Percentiles rank a stretch among this genome's conserved stretches.
Conservation (phyloP, 306 rosid species). For the Trifolium subterraneum region DNA sequence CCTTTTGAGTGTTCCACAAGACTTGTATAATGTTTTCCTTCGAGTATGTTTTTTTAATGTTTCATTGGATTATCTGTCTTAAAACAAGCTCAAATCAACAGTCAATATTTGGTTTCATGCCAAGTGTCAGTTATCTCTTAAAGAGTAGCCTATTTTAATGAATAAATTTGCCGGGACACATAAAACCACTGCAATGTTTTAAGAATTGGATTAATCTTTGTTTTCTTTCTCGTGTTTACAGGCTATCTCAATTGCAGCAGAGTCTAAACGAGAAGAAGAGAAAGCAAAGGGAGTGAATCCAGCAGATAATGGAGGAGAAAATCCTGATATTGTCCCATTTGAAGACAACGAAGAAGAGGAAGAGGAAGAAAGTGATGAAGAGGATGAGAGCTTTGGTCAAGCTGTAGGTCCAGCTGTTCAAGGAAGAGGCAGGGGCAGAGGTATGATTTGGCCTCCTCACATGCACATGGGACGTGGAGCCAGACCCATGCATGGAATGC, state of each 20-base stretch:
- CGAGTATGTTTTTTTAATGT: background rate
- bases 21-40: slow-evolving; percentile 14
- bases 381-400: slow-evolving; percentile 84
- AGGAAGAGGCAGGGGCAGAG: slow-evolving; percentile 97
- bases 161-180: slow-evolving; percentile 10
- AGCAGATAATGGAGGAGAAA: slow-evolving; percentile 87
- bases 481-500: slow-evolving; percentile 94
- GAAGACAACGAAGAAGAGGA: slow-evolving; percentile 99
- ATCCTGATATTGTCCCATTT: slow-evolving; percentile 97
- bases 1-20: background rate
- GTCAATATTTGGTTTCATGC: slow-evolving; percentile 1
- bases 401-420: slow-evolving; percentile 65
- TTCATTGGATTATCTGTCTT: background rate
- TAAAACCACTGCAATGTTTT: slow-evolving; percentile 1
- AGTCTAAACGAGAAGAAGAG: slow-evolving; percentile 96
- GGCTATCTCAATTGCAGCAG: slow-evolving; percentile 92
- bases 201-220: slow-evolving; percentile 30
- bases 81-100: background rate
- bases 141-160: slow-evolving; percentile 25
- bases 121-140: background rate
- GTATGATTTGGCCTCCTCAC: slow-evolving; percentile 96
- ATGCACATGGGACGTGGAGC: slow-evolving; percentile 91
- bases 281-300: slow-evolving; percentile 98
- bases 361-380: slow-evolving; percentile 99
- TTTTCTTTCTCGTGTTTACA: slow-evolving; percentile 43